These are phyloP conservation scores for Solanum appendiculatum DNA, from an alignment of 257 asterid species.

Conservation along the genomic window DNA sequence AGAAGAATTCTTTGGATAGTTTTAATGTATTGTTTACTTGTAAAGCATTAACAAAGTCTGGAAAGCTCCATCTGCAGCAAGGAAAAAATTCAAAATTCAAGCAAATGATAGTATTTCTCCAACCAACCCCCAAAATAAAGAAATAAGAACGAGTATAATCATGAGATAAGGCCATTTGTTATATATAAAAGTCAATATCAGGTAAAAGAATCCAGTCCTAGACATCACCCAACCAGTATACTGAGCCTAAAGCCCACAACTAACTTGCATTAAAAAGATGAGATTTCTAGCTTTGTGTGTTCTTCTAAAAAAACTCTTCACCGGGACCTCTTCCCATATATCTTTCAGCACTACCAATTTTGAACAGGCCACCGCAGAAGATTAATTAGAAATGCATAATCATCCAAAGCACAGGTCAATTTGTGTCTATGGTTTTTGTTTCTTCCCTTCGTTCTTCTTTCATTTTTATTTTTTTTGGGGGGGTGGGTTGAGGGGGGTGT, in stretches of 20 bases:
- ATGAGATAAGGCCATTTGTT: background rate
- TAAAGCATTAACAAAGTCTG: slow-evolving; percentile 23
- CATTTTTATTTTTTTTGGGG: background rate
- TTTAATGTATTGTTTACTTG: slow-evolving; percentile 32
- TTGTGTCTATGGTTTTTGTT: background rate
- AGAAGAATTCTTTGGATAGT: slow-evolving; percentile 23
- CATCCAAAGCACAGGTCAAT: background rate
- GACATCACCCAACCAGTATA: background rate
- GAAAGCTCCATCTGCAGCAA: slow-evolving; percentile 8
- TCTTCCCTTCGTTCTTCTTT: background rate
- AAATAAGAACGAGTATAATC: background rate
- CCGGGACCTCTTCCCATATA: background rate
- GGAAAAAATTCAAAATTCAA: background rate
- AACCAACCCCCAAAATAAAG: background rate
- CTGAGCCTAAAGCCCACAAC: background rate
- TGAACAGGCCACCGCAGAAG: background rate
- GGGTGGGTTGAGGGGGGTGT: background rate
- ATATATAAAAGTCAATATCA: background rate
- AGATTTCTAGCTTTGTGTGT: background rate
- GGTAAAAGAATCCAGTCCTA: background rate
- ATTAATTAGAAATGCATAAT: background rate
- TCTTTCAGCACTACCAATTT: background rate
- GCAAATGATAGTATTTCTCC: background rate
- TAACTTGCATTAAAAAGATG: background rate
- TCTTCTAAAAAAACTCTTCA: background rate